Evolutionary conservation across 2,329 filamentous ascomycete species (phyloP).

Genomic region (Pestalotiopsis fici): DNA sequence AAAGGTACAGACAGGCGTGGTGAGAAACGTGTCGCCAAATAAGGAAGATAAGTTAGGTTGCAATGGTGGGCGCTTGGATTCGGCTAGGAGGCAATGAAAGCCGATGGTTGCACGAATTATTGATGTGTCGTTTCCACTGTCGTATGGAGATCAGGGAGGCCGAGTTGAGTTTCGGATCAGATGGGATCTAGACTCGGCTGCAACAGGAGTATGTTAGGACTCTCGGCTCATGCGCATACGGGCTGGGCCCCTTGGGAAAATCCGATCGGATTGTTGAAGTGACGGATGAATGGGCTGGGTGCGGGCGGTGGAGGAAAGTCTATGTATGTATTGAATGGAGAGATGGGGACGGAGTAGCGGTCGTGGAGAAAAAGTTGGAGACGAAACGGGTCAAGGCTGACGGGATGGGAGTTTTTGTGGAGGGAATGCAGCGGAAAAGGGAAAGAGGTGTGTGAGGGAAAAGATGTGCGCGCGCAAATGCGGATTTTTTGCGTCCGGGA

Average conservation of each 20-base stretch:
- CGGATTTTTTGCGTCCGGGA: neutral
- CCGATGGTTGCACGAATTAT: slow-evolving; percentile 7
- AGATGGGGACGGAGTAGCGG: slow-evolving; percentile 2
- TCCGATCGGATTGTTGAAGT: neutral
- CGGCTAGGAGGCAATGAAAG: slow-evolving; percentile 3
- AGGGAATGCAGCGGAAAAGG: neutral
- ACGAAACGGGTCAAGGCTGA: neutral
- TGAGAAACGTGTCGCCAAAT: neutral
- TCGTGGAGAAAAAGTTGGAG: slow-evolving; percentile 10
- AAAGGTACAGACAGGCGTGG: neutral
- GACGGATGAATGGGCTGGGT: neutral
- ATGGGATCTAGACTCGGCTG: neutral
- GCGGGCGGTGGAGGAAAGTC: slow-evolving; percentile 1
- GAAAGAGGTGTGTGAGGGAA: neutral
- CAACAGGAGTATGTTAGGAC: neutral
- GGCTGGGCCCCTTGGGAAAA: neutral
- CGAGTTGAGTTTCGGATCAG: neutral
- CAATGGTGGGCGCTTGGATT: neutral
- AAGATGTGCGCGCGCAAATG: neutral
- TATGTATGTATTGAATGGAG: neutral
- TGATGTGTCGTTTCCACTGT: slow-evolving; percentile 5
- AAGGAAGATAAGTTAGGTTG: neutral
- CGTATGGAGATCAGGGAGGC: neutral
- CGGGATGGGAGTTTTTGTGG: neutral
- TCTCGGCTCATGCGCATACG: neutral